Conservation (phyloP, 495 filamentous ascomycete genomes). For the Trypethelium eluteriae region DNA sequence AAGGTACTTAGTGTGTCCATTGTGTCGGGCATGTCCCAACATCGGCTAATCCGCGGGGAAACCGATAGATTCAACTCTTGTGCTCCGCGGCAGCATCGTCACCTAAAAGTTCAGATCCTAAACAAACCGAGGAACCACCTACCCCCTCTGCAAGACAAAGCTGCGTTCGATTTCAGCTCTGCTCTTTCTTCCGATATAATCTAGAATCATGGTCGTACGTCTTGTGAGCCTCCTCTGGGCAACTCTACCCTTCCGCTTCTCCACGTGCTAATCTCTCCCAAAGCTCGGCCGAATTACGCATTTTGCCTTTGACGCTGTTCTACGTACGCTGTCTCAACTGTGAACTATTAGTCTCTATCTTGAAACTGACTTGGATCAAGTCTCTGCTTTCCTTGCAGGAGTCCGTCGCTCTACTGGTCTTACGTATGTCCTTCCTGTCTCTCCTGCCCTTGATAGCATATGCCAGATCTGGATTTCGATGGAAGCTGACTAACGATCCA, state of each 20-base stretch:
- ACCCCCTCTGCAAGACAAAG: constrained; percentile 3
- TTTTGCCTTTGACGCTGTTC: constrained; percentile 93
- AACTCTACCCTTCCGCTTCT: constrained; percentile 9
- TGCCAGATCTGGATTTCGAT: neutral
- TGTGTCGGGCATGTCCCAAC: too few relatives aligned
- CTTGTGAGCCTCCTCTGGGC: constrained; percentile 16
- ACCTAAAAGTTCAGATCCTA: neutral
- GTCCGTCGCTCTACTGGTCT: constrained; percentile 93
- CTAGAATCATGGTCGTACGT: constrained; percentile 31
- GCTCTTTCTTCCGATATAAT: too few relatives aligned
- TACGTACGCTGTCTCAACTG: constrained; percentile 51
- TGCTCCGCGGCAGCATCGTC: neutral
- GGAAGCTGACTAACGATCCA: constrained; percentile 39
- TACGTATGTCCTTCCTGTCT: constrained; percentile 61
- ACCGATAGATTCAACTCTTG: neutral
- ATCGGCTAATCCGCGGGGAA: neutral
- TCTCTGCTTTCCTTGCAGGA: constrained; percentile 92
- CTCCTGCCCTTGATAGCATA: constrained; percentile 17
- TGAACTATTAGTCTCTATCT: neutral
- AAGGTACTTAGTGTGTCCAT: too few relatives aligned
- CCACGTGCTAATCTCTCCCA: constrained; percentile 20
- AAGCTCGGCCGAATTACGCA: constrained; percentile 89
- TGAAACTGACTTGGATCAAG: constrained; percentile 36
- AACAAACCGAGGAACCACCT: neutral
- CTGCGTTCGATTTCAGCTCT: neutral